These are phyloP conservation scores for Baudoinia panamericana DNA, from an alignment of 495 filamentous ascomycete species.

Conservation along the genomic window DNA sequence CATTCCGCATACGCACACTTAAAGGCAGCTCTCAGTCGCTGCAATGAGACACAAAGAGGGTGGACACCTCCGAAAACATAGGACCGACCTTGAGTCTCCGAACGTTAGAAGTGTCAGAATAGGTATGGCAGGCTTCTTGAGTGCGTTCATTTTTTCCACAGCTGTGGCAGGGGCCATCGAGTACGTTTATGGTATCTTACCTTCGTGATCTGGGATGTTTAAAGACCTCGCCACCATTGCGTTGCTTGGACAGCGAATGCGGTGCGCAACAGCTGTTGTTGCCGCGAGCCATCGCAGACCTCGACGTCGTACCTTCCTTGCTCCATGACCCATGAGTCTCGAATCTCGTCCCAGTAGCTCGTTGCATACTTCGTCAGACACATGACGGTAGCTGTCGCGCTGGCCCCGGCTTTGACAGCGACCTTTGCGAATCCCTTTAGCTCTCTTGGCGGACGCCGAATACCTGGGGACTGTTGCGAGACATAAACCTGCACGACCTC, in stretches of 20 bases:
- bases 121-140: too few species aligned
- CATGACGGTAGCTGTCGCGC: constrained; percentile 45
- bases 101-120: too few species aligned
- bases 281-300: constrained; percentile 29
- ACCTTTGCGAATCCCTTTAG: constrained; percentile 62
- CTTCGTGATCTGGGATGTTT: too few species aligned
- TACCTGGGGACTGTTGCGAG: constrained; percentile 44
- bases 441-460: constrained; percentile 47
- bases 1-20: too few species aligned
- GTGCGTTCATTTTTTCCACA: too few species aligned
- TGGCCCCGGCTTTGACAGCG: constrained; percentile 44
- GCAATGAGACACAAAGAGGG: too few species aligned
- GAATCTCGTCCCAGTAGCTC: constrained; percentile 66
- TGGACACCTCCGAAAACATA: too few species aligned
- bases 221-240: constrained; percentile 14
- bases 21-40: too few species aligned
- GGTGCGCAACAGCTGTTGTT: constrained; percentile 31
- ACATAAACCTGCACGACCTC: constrained; percentile 63
- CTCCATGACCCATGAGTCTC: constrained; percentile 62
- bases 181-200: too few species aligned
- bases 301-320: constrained; percentile 57
- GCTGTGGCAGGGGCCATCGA: too few species aligned
- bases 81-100: too few species aligned
- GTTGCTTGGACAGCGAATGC: constrained; percentile 5
- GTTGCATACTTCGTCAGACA: constrained; percentile 54